Evolutionary conservation across 768 basidiomycete genomes (phyloP).

Genomic region (Panaeolus papilionaceus): DNA sequence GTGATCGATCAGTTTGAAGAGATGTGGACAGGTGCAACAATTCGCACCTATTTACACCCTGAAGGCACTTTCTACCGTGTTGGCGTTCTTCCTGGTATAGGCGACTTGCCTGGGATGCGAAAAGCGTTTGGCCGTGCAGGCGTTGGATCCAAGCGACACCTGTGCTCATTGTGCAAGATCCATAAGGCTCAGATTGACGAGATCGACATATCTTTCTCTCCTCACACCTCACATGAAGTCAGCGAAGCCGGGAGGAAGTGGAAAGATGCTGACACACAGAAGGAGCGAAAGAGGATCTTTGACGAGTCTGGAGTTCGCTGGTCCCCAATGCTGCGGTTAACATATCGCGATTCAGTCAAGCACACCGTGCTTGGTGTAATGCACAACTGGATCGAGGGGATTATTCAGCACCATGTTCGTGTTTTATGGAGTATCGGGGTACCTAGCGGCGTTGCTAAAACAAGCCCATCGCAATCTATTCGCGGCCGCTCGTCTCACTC

Average conservation of each 20-base stretch:
- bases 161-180: constrained; percentile 30
- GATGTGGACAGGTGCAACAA: constrained; percentile 21
- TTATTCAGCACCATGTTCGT: constrained; percentile 27
- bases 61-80: constrained; percentile 24
- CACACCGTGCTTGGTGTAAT: constrained; percentile 32
- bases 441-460: not conserved
- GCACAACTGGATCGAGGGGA: constrained; percentile 35
- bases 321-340: constrained; percentile 28
- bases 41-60: constrained; percentile 27
- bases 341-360: constrained; percentile 30
- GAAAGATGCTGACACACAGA: constrained; percentile 25
- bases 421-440: constrained; percentile 21
- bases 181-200: constrained; percentile 16
- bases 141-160: constrained; percentile 22
- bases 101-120: constrained; percentile 28
- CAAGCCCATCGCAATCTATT: not conserved
- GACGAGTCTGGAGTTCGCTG: constrained; percentile 28
- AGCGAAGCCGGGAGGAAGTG: constrained; percentile 21
- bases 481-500: not conserved
- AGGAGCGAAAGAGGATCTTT: constrained; percentile 21
- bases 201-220: constrained; percentile 14
- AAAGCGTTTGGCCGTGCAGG: constrained; percentile 29
- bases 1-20: constrained; percentile 22
- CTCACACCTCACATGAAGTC: constrained; percentile 24
- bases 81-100: constrained; percentile 26